These are phyloP conservation scores for Galeopsis tetrahit DNA, from an alignment of 257 asterid genomes.

Conservation along the genomic window DNA sequence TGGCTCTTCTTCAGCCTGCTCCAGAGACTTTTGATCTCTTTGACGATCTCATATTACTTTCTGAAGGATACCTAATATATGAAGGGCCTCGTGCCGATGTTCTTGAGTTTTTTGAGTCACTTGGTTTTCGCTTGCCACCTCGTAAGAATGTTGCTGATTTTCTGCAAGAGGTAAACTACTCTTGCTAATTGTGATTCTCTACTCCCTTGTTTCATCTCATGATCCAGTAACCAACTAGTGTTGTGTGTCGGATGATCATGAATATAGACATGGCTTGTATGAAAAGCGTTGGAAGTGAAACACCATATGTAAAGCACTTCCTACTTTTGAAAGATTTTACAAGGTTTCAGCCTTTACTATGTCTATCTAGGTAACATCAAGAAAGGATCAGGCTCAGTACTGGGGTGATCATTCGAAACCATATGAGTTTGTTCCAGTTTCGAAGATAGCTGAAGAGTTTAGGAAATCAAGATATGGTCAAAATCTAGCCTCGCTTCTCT, in stretches of 20 bases:
- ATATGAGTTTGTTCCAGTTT: slow-evolving; percentile 70
- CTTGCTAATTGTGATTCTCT: background rate
- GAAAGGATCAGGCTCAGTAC: slow-evolving; percentile 87
- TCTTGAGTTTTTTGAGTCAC: slow-evolving; percentile 71
- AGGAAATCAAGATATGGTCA: slow-evolving; percentile 62
- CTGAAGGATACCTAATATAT: slow-evolving; percentile 80
- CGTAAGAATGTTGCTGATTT: slow-evolving; percentile 91
- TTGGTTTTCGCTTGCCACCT: slow-evolving; percentile 86
- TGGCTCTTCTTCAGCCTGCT: slow-evolving; percentile 97
- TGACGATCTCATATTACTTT: slow-evolving; percentile 79
- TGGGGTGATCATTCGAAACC: slow-evolving; percentile 80
- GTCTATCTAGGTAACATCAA: slow-evolving; percentile 67
- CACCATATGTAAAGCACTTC: background rate
- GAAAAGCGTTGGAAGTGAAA: background rate
- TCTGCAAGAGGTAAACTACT: slow-evolving; percentile 74
- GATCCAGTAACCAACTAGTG: background rate
- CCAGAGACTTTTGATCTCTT: slow-evolving; percentile 91
- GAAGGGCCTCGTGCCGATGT: slow-evolving; percentile 80
- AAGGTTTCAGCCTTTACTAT: slow-evolving; percentile 3
- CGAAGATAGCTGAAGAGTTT: slow-evolving; percentile 73
- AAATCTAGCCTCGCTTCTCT: slow-evolving; percentile 49
- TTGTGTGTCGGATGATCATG: background rate
- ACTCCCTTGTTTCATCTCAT: background rate
- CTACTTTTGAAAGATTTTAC: background rate
- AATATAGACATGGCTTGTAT: background rate